phyloP scores from a whole-genome alignment of 768 basidiomycete species.

The Serendipita indica region DNA sequence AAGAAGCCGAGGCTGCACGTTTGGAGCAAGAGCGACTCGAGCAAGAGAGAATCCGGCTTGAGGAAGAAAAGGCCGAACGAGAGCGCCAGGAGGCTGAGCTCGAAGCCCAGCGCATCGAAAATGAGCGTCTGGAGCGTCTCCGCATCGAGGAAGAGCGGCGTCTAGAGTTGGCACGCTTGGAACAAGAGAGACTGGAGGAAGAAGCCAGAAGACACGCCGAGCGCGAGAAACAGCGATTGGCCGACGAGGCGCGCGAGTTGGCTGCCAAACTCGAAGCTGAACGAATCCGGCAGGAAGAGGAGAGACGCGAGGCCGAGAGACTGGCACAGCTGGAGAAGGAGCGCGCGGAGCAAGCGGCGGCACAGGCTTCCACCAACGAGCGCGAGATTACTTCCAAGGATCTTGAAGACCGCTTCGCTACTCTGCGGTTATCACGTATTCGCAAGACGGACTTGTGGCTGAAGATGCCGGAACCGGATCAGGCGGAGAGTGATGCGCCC shows the following conservation, averaged over 20 bases:
- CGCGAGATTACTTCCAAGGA: constrained; percentile 4
- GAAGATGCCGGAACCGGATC: neutral
- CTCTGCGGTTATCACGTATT: neutral
- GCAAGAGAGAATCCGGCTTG: neutral
- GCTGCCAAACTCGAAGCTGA: neutral
- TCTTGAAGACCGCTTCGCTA: constrained; percentile 4
- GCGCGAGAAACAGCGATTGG: neutral
- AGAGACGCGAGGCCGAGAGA: neutral
- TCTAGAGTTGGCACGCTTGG: neutral
- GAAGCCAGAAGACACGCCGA: neutral
- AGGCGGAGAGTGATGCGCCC: constrained; percentile 4
- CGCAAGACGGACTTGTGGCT: constrained; percentile 7
- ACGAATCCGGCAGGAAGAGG: neutral
- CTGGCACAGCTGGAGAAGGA: neutral
- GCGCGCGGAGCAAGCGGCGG: neutral
- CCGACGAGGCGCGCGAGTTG: neutral
- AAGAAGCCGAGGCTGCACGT: neutral
- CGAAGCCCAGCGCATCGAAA: neutral
- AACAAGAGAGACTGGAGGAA: neutral
- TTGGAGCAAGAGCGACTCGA: neutral
- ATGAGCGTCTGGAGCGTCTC: neutral
- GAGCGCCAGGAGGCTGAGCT: neutral
- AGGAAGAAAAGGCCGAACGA: neutral
- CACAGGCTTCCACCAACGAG: neutral
- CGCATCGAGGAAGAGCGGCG: neutral